Evolutionary conservation across 106 monocot species (phyloP).

Genomic region (Posidonia australis): DNA sequence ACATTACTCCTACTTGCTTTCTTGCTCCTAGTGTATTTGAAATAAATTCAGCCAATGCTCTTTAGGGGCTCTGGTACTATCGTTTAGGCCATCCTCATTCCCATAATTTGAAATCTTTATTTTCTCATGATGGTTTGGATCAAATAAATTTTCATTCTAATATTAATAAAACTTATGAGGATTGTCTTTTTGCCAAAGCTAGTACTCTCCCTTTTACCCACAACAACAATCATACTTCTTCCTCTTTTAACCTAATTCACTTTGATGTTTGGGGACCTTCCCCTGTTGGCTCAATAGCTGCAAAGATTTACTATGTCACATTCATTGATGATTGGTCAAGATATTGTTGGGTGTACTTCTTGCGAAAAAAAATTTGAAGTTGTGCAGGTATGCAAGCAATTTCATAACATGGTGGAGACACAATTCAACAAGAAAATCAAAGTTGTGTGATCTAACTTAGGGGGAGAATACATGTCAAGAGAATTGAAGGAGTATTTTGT

Average conservation of each 20-base stretch:
- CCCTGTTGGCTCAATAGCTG: neutral
- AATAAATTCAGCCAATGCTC: neutral
- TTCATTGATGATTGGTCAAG: slow-evolving; percentile 3
- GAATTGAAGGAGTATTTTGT: neutral
- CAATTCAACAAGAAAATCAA: slow-evolving; percentile 12
- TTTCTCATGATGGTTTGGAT: neutral
- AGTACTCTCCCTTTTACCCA: neutral
- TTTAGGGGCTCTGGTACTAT: neutral
- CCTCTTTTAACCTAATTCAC: neutral
- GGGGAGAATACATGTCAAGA: slow-evolving; percentile 11
- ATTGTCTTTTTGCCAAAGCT: slow-evolving; percentile 1
- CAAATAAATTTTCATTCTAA: neutral
- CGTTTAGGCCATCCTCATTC: slow-evolving; percentile 1
- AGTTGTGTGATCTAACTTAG: neutral
- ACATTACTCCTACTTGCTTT: neutral
- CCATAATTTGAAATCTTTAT: slow-evolving; percentile 8
- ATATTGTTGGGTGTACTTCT: no score
- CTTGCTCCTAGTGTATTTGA: slow-evolving; percentile 3
- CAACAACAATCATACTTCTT: neutral
- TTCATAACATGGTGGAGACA: neutral
- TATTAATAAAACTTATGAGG: no score
- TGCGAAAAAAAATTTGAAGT: no score
- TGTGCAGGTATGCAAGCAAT: neutral
- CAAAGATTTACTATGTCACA: neutral
- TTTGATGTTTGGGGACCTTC: neutral